Evolutionary conservation across 805 yeast species (phyloP).

Genomic region (Saturnispora zaruensis): DNA sequence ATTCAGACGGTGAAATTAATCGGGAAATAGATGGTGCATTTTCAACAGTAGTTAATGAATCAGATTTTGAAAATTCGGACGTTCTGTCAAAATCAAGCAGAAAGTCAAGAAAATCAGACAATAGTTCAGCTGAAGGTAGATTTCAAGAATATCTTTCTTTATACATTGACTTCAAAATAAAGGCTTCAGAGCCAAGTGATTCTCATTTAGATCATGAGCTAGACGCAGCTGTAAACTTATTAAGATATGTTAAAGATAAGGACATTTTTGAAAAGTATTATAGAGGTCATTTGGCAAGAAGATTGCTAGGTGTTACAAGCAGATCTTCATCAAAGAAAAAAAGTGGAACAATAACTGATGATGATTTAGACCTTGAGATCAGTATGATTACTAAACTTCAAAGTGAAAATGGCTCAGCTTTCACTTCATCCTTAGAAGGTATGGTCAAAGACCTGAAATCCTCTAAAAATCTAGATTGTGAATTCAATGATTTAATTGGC

Average conservation of each 20-base stretch:
- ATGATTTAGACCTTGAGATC: slow-evolving; percentile 51
- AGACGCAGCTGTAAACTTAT: slow-evolving; percentile 40
- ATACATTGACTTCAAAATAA: slow-evolving; percentile 49
- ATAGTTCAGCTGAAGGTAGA: slow-evolving; percentile 19
- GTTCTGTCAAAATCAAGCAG: neutral
- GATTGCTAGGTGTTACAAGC: slow-evolving; percentile 47
- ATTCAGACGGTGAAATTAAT: slow-evolving; percentile 39
- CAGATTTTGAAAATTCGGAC: slow-evolving; percentile 12
- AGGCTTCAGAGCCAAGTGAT: slow-evolving; percentile 40
- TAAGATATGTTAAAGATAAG: slow-evolving; percentile 67
- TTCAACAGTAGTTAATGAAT: slow-evolving; percentile 49
- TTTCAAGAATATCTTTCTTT: slow-evolving; percentile 49
- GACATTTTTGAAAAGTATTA: slow-evolving; percentile 80
- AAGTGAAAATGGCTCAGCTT: slow-evolving; percentile 71
- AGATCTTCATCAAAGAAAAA: slow-evolving; percentile 28
- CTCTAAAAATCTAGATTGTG: slow-evolving; percentile 41
- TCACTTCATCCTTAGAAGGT: slow-evolving; percentile 71
- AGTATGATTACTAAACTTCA: slow-evolving; percentile 56
- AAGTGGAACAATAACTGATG: neutral
- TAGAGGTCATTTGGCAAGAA: slow-evolving; percentile 77
- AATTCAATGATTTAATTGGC: slow-evolving; percentile 26
- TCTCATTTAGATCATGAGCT: slow-evolving; percentile 14
- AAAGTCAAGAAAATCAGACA: neutral
- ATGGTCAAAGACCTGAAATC: slow-evolving; percentile 75
- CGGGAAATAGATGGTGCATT: slow-evolving; percentile 54